These are phyloP conservation scores for Backusella psychrophila DNA, from an alignment of 192 early-diverging fungal genomes.

Conservation along the genomic window DNA sequence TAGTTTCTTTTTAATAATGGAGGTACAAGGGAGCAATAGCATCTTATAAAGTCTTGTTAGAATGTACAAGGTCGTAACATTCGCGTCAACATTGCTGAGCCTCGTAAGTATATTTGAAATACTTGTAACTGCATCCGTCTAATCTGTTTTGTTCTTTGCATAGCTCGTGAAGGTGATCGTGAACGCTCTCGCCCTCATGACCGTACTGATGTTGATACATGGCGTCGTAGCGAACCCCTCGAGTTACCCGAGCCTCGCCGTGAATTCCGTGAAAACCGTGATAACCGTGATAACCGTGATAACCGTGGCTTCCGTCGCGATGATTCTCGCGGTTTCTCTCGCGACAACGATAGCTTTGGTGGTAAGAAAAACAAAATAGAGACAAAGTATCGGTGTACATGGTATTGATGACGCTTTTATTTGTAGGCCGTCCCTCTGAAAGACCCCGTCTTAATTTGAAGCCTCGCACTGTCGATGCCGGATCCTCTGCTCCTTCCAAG, in stretches of 20 bases:
- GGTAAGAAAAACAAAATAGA: constrained; percentile 2
- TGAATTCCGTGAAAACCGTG: constrained; percentile 37
- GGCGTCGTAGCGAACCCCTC: constrained; percentile 48
- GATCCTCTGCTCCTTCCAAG: constrained; percentile 8
- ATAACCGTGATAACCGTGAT: too few relatives aligned
- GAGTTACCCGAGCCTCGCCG: constrained; percentile 39
- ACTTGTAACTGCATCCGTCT: not conserved
- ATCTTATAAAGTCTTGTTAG: constrained; percentile 28
- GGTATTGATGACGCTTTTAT: not conserved
- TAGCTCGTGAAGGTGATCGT: constrained; percentile 13
- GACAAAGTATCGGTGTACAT: not conserved
- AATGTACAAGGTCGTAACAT: constrained; percentile 67
- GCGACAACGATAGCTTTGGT: constrained; percentile 19
- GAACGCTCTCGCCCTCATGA: constrained; percentile 47
- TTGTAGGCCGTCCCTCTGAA: constrained; percentile 30
- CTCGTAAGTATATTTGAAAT: constrained; percentile 54
- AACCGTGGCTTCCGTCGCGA: constrained; percentile 30
- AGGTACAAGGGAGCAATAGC: not conserved
- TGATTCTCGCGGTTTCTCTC: constrained; percentile 32
- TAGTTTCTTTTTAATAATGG: not conserved
- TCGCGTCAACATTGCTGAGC: constrained; percentile 87
- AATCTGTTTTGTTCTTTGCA: not conserved
- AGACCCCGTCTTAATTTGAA: constrained; percentile 52
- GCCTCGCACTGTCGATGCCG: constrained; percentile 38
- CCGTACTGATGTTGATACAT: constrained; percentile 55